Evolutionary conservation across 2,329 filamentous ascomycete species (phyloP), one percentile per base, ranked within the genome.

Genomic region (Exserohilum rostratum): DNA sequence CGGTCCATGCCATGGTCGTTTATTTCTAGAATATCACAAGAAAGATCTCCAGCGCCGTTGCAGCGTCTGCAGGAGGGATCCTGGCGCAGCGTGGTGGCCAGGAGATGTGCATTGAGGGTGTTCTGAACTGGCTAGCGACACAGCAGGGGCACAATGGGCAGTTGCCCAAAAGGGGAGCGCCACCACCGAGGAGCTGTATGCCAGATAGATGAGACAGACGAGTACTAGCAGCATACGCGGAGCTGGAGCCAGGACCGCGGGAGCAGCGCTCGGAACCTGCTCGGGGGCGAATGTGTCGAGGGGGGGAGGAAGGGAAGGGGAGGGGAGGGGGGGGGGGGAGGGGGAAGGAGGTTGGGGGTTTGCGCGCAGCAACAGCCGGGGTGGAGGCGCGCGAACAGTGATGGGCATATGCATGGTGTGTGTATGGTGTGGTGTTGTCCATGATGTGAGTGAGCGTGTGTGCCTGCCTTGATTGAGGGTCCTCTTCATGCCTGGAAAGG

Each of bases 11-110:
- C 65, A 69, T 58, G 53, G 65, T 62, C 64, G 67, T 69, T 70
- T 73, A 72, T 74, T 76, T 77, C 74, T 73, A 76, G 74, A 76
- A 76, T 62, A 66, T 68, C 66, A 64, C 67, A 62, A 70, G 70
- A 73, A 62, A 76, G 72, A 76, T 76, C 73, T 75, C 71, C 72
- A 73, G 64, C 65, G 62, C 72, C 71, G 74, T 76, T 75, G 65
- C 66, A 74, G 63, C 46, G 51, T 61, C 60, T 71, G 70, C 73
- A 75, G 62, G 70, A 65, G 49, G 61, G 58, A 73, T 67, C 68
- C 71, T 69, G 64, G 66, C 50, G 66, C 63, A 64, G 70, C 69
- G 64, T 67, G 65, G 70, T 69, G 69, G 68, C 65, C 67, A 73
- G 67, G 60, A 66, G 62, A 70, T 66, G 61, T 62, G 71, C 71